phyloP scores from a whole-genome alignment of 2,329 filamentous ascomycete species.

The Cladosporium sp. region DNA sequence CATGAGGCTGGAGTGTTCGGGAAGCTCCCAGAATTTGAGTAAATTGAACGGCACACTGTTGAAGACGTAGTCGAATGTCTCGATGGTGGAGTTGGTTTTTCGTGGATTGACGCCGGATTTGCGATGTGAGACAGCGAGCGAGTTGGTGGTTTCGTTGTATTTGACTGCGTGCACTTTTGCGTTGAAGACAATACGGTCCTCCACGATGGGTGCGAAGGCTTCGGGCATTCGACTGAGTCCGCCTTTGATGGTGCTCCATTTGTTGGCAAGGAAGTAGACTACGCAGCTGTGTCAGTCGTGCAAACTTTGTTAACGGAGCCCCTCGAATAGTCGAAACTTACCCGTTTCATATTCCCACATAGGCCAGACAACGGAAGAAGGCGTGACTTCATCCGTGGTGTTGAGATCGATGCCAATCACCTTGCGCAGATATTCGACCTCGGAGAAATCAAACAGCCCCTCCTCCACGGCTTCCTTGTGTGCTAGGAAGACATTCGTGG shows the following conservation, averaged over 20 bases:
- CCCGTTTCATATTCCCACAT: background rate
- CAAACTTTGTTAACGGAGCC: background rate
- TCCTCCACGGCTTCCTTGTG: constrained; percentile 11
- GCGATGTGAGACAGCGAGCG: constrained; percentile 31
- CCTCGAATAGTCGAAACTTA: background rate
- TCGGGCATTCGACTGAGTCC: constrained; percentile 54
- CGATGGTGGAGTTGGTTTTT: constrained; percentile 19
- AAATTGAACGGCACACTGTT: constrained; percentile 17
- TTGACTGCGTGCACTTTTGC: constrained; percentile 33
- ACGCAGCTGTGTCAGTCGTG: background rate
- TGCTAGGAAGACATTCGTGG: constrained; percentile 7
- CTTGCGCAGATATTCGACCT: constrained; percentile 13
- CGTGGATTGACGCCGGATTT: constrained; percentile 49
- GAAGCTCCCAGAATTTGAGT: constrained; percentile 12
- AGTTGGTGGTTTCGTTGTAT: constrained; percentile 29
- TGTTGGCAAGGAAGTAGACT: background rate
- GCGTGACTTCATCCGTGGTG: constrained; percentile 15
- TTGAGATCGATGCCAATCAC: constrained; percentile 10
- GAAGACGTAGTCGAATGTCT: constrained; percentile 15
- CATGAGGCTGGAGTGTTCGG: constrained; percentile 13
- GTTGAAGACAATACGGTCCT: constrained; percentile 51
- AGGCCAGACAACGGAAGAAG: background rate
- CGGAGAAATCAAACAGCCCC: constrained; percentile 9
- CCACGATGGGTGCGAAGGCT: constrained; percentile 59
- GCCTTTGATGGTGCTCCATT: constrained; percentile 47